A percentile compares a stretch with the other conserved stretches of the same genome.
These are phyloP conservation scores for Butyriboletus appendiculatus DNA, from an alignment of 1,284 basidiomycete genomes.

Conservation along the genomic window DNA sequence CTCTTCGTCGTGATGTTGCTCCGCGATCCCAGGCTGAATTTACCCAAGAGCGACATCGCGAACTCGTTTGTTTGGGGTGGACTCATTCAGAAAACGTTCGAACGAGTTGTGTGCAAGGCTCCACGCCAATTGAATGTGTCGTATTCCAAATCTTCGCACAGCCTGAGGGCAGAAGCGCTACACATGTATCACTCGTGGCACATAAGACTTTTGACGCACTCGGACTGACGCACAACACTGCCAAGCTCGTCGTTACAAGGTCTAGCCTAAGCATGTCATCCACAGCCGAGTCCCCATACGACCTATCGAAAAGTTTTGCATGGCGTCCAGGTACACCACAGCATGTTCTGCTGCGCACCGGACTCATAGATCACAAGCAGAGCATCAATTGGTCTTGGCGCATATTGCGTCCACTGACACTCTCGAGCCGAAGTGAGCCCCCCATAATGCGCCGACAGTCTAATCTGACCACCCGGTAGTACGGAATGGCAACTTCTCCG, in stretches of 20 bases:
- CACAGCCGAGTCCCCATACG: slow-evolving; percentile 11
- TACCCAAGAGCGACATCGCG: slow-evolving; percentile 21
- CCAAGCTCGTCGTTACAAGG: neutral
- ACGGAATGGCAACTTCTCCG: slow-evolving; percentile 75
- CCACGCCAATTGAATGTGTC: neutral
- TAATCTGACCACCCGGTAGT: slow-evolving; percentile 41
- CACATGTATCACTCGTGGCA: no score
- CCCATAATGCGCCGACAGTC: neutral
- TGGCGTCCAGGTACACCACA: slow-evolving; percentile 48
- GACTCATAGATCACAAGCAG: slow-evolving; percentile 38
- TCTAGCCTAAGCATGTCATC: slow-evolving; percentile 19
- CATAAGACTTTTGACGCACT: neutral
- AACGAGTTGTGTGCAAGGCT: neutral
- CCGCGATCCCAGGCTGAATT: slow-evolving; percentile 1
- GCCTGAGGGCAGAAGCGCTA: no score
- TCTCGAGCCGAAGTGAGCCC: slow-evolving; percentile 58
- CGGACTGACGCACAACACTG: neutral
- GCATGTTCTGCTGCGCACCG: neutral
- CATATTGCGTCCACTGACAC: slow-evolving; percentile 70
- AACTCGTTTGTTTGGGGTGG: neutral
- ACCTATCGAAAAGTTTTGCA: slow-evolving; percentile 34
- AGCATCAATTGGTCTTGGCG: slow-evolving; percentile 63
- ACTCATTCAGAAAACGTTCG: neutral
- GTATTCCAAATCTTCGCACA: neutral
- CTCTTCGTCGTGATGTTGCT: slow-evolving; percentile 15